These are phyloP conservation scores for Saccharomycopsis hybrid DNA, from an alignment of 1,139 yeast genomes.

Conservation along the genomic window DNA sequence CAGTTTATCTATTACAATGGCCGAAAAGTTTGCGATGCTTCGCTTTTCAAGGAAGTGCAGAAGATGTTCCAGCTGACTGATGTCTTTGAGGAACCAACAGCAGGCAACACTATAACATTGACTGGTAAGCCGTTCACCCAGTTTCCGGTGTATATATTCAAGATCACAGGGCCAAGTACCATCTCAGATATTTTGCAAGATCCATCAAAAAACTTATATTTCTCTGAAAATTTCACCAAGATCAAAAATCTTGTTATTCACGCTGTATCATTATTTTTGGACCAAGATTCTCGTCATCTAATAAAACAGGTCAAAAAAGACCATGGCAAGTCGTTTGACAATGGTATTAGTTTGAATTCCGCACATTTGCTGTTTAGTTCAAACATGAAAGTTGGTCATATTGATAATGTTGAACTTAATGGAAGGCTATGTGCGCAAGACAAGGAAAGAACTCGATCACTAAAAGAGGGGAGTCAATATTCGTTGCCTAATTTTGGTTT, in stretches of 20 bases:
- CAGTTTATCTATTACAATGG: constrained; percentile 47
- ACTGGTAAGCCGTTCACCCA: constrained; percentile 9
- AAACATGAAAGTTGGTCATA: not conserved
- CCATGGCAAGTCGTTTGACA: not conserved
- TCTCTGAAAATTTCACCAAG: constrained; percentile 27
- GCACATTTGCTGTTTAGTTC: not conserved
- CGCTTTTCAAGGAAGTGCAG: constrained; percentile 28
- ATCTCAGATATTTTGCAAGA: constrained; percentile 38
- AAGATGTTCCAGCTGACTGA: constrained; percentile 27
- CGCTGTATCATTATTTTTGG: not conserved
- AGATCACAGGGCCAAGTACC: constrained; percentile 30
- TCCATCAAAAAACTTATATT: constrained; percentile 32
- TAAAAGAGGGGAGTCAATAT: too few species aligned
- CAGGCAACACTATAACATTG: too few species aligned
- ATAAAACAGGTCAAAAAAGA: not conserved
- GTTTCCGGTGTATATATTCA: constrained; percentile 37
- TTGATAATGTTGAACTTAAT: not conserved
- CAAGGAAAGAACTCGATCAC: too few species aligned
- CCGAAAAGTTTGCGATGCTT: constrained; percentile 28
- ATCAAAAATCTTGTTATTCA: constrained; percentile 21
- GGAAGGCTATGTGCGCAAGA: not conserved
- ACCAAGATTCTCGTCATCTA: not conserved
- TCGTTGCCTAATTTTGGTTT: too few species aligned
- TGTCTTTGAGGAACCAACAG: not conserved
- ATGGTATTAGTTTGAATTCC: not conserved